Percentiles rank a stretch among this genome's conserved stretches.
Conservation (phyloP, 2,329 filamentous ascomycete genomes). For the Aspergillus pseudoglaucus region DNA sequence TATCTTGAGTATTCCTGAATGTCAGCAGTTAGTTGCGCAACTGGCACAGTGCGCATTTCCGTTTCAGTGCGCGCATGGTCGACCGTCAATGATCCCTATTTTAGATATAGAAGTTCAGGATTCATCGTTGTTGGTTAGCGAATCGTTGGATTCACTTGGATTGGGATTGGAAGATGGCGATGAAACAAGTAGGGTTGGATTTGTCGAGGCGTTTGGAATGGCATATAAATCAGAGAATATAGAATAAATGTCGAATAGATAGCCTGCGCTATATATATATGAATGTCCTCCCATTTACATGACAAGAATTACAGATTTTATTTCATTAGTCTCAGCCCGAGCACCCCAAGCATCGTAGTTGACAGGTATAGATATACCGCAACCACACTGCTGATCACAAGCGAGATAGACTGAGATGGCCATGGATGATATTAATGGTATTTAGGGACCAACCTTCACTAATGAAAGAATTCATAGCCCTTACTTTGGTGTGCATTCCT, state of each 20-base stretch:
- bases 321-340: too few species aligned
- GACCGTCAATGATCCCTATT: constrained; percentile 43
- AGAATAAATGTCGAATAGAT: background rate
- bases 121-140: background rate
- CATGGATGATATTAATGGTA: too few species aligned
- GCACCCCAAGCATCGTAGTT: too few species aligned
- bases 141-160: background rate
- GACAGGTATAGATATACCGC: too few species aligned
- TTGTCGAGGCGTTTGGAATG: background rate
- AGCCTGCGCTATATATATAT: too few species aligned
- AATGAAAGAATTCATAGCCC: too few species aligned
- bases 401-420: too few species aligned
- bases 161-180: background rate
- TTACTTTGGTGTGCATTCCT: too few species aligned
- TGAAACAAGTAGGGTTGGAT: background rate
- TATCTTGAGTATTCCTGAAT: constrained; percentile 31
- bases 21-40: constrained; percentile 29
- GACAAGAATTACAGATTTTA: too few species aligned
- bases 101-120: constrained; percentile 23
- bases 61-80: constrained; percentile 47
- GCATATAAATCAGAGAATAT: background rate
- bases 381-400: too few species aligned
- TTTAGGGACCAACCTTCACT: too few species aligned
- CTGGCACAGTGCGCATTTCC: constrained; percentile 41
- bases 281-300: too few species aligned